Evolutionary conservation across 495 filamentous ascomycete species (phyloP).

Genomic region (Penicillium longicatenatum): DNA sequence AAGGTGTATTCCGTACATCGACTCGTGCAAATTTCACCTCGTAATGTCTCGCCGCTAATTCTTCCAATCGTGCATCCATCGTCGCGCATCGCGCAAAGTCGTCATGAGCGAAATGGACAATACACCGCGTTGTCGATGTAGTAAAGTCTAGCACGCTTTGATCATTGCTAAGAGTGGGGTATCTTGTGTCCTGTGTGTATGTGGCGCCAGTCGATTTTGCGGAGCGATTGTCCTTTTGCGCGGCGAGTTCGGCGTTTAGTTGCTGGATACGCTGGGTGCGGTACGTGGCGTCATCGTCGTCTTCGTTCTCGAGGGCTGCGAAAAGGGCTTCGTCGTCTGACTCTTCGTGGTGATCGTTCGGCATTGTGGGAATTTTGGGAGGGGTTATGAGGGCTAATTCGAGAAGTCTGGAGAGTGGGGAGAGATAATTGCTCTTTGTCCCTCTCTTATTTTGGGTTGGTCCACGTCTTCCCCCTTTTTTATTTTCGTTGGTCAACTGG

Average conservation of each 20-base stretch:
- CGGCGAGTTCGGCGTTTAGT: constrained; percentile 63
- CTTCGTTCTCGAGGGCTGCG: constrained; percentile 65
- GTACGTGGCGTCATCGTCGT: constrained; percentile 56
- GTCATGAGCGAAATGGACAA: constrained; percentile 76
- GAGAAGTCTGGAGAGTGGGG: neutral
- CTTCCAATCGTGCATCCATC: constrained; percentile 65
- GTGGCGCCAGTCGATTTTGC: constrained; percentile 26
- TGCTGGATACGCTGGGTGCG: constrained; percentile 72
- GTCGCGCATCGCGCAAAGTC: constrained; percentile 73
- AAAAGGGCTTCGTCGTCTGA: constrained; percentile 75
- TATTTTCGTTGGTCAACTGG: neutral
- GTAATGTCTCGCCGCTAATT: constrained; percentile 64
- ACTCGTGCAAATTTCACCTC: constrained; percentile 70
- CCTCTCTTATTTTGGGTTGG: neutral
- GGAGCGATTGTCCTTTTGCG: constrained; percentile 40
- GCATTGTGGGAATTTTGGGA: neutral
- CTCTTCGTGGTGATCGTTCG: constrained; percentile 15
- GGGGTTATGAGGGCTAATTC: neutral
- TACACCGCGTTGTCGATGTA: constrained; percentile 60
- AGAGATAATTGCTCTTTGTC: too few species aligned
- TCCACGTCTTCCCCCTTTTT: neutral
- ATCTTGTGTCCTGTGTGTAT: constrained; percentile 44
- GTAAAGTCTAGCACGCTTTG: constrained; percentile 69
- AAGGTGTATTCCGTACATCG: constrained; percentile 72
- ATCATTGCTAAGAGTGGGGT: constrained; percentile 64